Evolutionary conservation across 257 asterid species (phyloP).

Genomic region (Oldenlandia corymbosa): DNA sequence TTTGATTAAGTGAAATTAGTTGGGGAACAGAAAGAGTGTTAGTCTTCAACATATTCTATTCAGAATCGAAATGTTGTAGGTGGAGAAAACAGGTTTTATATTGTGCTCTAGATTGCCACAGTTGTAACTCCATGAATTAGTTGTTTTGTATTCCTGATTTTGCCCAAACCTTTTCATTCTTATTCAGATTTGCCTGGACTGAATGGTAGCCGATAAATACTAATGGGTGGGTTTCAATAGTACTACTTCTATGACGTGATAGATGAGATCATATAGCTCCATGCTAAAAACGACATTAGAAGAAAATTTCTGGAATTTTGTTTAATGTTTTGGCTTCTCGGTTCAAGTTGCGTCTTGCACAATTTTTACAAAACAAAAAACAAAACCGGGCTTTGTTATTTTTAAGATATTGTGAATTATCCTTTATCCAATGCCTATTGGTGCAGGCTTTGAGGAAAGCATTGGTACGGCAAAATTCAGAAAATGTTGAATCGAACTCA

Average conservation of each 20-base stretch:
- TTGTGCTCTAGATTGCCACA: background rate
- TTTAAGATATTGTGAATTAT: background rate
- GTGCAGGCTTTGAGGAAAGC: conserved; percentile 68
- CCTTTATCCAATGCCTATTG: background rate
- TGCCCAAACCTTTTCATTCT: background rate
- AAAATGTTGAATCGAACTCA: conserved; percentile 30
- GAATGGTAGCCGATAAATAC: too few species aligned
- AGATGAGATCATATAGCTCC: background rate
- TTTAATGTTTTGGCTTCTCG: background rate
- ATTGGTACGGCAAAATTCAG: conserved; percentile 34
- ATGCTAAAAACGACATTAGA: background rate
- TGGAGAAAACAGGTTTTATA: background rate
- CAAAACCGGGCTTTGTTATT: background rate
- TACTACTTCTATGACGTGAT: background rate
- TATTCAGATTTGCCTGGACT: background rate
- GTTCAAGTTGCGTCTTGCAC: background rate
- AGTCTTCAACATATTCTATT: background rate
- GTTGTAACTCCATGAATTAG: background rate
- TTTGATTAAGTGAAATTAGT: background rate
- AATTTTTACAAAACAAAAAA: too few species aligned
- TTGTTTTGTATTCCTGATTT: background rate
- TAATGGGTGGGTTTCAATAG: background rate
- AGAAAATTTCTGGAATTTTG: background rate
- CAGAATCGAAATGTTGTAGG: too few species aligned
- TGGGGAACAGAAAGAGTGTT: background rate